These are phyloP conservation scores for Candida dajiaensis DNA, from an alignment of 805 yeast species.

Conservation along the genomic window DNA sequence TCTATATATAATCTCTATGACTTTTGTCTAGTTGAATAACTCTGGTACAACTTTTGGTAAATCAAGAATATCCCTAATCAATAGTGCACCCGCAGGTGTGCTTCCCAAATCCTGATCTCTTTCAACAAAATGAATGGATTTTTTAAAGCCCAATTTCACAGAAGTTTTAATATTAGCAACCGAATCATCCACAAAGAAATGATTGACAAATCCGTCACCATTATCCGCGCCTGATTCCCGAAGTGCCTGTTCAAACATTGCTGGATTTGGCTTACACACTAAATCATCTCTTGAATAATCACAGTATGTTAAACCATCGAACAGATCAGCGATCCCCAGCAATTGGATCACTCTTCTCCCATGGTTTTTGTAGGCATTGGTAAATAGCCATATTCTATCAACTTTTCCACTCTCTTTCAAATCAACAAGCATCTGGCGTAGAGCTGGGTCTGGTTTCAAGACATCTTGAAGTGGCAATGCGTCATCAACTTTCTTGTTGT, in stretches of 20 bases:
- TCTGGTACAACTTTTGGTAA: conserved; percentile 28
- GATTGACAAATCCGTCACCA: conserved; percentile 39
- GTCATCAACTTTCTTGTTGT: conserved; percentile 86
- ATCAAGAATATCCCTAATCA: conserved; percentile 55
- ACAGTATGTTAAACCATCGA: conserved; percentile 92
- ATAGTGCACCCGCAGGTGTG: conserved; percentile 38
- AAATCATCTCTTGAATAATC: conserved; percentile 67
- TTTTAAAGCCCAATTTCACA: conserved; percentile 60
- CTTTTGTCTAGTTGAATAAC: conserved; percentile 8
- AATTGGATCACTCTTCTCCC: conserved; percentile 74
- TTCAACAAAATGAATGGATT: conserved; percentile 72
- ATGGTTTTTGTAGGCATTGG: conserved; percentile 91
- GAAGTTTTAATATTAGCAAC: conserved; percentile 76
- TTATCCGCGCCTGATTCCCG: conserved; percentile 53
- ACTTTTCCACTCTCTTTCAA: conserved; percentile 43
- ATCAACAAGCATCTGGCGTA: conserved; percentile 46
- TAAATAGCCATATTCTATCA: conserved; percentile 81
- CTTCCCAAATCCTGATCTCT: conserved; percentile 43
- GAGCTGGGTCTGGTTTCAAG: conserved; percentile 52
- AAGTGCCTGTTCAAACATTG: conserved; percentile 62
- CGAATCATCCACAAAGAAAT: conserved; percentile 85
- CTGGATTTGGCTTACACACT: conserved; percentile 83
- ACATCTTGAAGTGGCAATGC: conserved; percentile 79
- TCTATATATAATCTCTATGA: background rate
- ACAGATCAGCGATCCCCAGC: conserved; percentile 84